Base-by-base conservation (phyloP, 2,329 filamentous ascomycete species). In the Pseudogymnoascus pannorum region DNA sequence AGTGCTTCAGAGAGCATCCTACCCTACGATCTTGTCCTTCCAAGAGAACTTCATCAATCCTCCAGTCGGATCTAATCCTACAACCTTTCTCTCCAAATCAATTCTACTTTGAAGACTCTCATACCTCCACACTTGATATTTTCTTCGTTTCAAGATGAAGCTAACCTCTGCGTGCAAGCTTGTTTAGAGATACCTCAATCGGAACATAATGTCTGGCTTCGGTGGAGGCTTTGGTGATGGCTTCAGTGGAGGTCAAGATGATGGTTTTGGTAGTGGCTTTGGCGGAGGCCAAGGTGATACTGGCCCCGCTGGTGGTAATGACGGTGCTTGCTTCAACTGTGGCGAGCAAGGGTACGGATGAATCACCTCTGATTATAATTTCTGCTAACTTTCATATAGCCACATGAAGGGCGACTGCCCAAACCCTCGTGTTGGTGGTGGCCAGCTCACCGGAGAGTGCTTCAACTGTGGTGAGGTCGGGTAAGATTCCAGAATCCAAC, bases 391-490 rank as follows among this genome's bases (percentile, higher is more conserved):
- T 36, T 35, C 51, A 51, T 36, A 60, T 9, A 66, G 62, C 18
- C 58, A 63, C 61, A 61, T 54, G 24, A 65, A 65, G 48, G 44
- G 36, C 3, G 65, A 70, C 7, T 70, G 69, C 35, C 63, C 66
- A 26, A 63, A 68, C 26, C 68, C 68, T 12, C 62, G 64, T 11
- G 68, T 65, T 59, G 48, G 65, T 67, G n/a, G 29, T 67, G n/a
- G 29, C 61, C 40, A 36, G 36, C n/a, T 61, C 62, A 57, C 63
- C 65, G 59, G 66, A 60, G 62, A 61, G 61, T 69, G 66, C 48
- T 68, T 60, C 68, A 89, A 88, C 73, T 89, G 87, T 66, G 85
- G 84, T 18, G 72, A 81, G 40, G 81, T 85, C 59, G 86, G 85
- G 79, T 63, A 73, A 76, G 64, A 76, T 75, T 16, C 79, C 42